Base-by-base conservation (phyloP, 208 protist species). In the Trypanosoma lewisi region DNA sequence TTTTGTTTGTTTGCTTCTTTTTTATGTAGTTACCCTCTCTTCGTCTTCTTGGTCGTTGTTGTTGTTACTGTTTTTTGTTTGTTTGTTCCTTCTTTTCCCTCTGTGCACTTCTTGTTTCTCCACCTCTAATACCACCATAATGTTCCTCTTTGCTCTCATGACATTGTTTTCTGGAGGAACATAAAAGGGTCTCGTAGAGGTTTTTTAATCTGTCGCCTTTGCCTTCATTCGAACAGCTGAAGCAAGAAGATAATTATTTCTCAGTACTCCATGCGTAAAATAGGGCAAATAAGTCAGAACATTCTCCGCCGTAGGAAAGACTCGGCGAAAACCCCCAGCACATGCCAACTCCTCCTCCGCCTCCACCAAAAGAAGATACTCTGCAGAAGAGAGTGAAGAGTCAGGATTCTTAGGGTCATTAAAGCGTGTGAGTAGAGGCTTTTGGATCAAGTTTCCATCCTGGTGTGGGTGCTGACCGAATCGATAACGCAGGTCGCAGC, bases 181-280 rank as follows among this genome's bases (percentile, higher is more conserved):
- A n/a, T n/a, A n/a, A n/a, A n/a, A n/a, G n/a, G n/a, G n/a, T n/a
- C 16, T 19, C 14, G 36, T 6, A 39, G 8, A 39, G 36, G 6
- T 34, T 12, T 28, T 48, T 67, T 33, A 62, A 4, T 52, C 25
- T 47, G 49, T 49, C n/a, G 62, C 65, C 53, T 69, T 57, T 49
- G 45, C 58, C 65, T 87, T 47, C 50, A 87, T 88, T 23, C 70
- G 33, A 0, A 83, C 78, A 37, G 78, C 76, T 2, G 85, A 90
- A 14, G 82, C 80, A 5, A 95, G 74, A 42, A 96, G 51, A 65
- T 83, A 93, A 69, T 93, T 94, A 64, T 89, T 94, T 67, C 87
- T 76, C 6, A 87, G 74, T 14, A 93, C 82, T 19, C 86, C 91
- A 49, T 91, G 77, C 21, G 79, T 73, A 50, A 94, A 96, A 44